Evolutionary conservation across 257 asterid genomes (phyloP).

Genomic region (Verbena officinalis): DNA sequence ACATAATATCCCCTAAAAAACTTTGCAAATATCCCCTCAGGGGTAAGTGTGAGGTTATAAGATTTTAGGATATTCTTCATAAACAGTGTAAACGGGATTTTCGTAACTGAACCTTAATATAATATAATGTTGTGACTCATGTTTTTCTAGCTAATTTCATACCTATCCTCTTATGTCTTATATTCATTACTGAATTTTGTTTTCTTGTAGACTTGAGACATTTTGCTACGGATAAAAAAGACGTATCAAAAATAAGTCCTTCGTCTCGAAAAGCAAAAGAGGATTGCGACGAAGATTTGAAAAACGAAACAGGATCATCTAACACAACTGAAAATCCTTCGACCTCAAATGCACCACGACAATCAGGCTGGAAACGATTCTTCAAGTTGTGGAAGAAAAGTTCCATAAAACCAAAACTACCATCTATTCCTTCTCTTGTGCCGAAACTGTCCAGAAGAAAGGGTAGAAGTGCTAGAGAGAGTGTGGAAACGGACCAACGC

Average conservation of each 20-base stretch:
- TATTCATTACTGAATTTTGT: not conserved
- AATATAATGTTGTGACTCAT: not conserved
- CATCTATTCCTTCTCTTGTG: conserved; percentile 40
- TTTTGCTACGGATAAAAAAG: conserved; percentile 40
- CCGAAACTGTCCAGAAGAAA: conserved; percentile 43
- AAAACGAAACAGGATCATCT: not conserved
- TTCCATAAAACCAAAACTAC: conserved; percentile 35
- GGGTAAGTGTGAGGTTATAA: too few species aligned
- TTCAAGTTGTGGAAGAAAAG: conserved; percentile 48
- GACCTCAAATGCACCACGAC: conserved; percentile 21
- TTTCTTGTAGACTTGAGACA: conserved; percentile 46
- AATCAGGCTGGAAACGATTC: conserved; percentile 50
- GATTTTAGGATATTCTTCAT: too few species aligned
- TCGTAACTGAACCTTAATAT: too few species aligned
- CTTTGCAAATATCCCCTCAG: too few species aligned
- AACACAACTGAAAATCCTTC: not conserved
- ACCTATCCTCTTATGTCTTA: too few species aligned
- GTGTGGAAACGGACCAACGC: conserved; percentile 20
- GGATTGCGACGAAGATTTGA: conserved; percentile 28
- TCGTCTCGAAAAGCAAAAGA: conserved; percentile 44
- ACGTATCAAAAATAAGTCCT: conserved; percentile 8
- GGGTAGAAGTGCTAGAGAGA: conserved; percentile 35
- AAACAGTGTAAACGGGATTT: too few species aligned
- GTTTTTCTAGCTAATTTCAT: not conserved
- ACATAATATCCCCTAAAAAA: too few species aligned